Evolutionary conservation across 805 yeast genomes (phyloP).

Genomic region (Ogataea minuta): DNA sequence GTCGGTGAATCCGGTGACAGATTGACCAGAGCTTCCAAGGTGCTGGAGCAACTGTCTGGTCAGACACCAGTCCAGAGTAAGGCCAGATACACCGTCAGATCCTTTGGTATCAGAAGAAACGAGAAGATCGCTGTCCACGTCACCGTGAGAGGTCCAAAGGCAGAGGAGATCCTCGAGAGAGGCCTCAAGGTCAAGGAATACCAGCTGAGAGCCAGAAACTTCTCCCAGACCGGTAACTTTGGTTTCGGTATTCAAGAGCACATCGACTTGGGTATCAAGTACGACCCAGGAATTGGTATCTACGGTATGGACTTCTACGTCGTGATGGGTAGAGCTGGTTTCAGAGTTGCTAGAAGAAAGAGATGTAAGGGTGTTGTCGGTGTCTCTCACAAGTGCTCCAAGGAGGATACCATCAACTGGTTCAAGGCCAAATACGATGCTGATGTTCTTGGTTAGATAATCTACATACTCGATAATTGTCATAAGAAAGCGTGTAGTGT

Average conservation of each 20-base stretch:
- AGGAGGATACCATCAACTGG: conserved; percentile 96
- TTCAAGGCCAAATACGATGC: conserved; percentile 99
- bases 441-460: conserved; percentile 54
- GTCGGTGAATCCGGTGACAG: conserved; percentile 99
- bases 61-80: conserved; percentile 99
- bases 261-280: conserved; percentile 99
- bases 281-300: conserved; percentile 99
- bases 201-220: conserved; percentile 92
- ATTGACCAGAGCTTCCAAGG: conserved; percentile 99
- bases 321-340: conserved; percentile 99
- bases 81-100: conserved; percentile 99
- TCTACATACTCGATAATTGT: conserved; percentile 14
- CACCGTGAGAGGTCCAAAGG: conserved; percentile 99
- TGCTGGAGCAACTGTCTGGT: conserved; percentile 99
- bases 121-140: conserved; percentile 99
- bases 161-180: conserved; percentile 99
- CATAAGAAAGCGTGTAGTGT: conserved; percentile 5
- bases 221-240: conserved; percentile 99
- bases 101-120: conserved; percentile 99
- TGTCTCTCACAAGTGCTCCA: conserved; percentile 85
- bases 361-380: conserved; percentile 87
- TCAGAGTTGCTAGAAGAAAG: conserved; percentile 98
- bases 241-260: conserved; percentile 99
- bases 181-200: conserved; percentile 99
- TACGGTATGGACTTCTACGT: conserved; percentile 99